A percentile compares a stretch with the other conserved stretches of the same genome.
These are phyloP conservation scores for Pulchroboletus neoregius DNA, from an alignment of 1,284 basidiomycete species.

Conservation along the genomic window DNA sequence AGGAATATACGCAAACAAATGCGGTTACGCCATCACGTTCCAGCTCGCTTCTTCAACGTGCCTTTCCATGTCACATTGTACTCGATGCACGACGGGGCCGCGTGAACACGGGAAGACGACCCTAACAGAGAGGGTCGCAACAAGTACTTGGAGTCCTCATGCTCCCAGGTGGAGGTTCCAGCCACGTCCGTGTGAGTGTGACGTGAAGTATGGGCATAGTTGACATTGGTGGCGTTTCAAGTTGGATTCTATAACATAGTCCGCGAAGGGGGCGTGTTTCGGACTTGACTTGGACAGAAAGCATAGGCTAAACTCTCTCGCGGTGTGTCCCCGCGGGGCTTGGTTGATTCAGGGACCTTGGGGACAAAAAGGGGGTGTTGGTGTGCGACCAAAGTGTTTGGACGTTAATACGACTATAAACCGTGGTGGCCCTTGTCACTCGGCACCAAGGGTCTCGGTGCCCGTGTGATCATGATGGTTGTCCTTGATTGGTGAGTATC, in stretches of 20 bases:
- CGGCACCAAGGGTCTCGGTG: too few relatives aligned
- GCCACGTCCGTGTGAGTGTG: slow-evolving; percentile 10
- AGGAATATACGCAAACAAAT: slow-evolving; percentile 1
- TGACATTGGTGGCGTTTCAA: slow-evolving; percentile 12
- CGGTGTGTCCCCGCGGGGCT: neutral
- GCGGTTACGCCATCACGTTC: slow-evolving; percentile 8
- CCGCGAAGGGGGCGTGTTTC: slow-evolving; percentile 13
- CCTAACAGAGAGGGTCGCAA: neutral
- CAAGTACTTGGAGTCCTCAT: neutral
- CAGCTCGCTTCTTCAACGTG: neutral
- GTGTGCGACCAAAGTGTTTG: neutral
- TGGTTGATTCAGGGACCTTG: neutral
- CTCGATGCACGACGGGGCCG: too few relatives aligned
- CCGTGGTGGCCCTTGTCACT: too few relatives aligned
- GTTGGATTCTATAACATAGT: slow-evolving; percentile 1
- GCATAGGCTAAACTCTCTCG: slow-evolving; percentile 1
- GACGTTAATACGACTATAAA: too few relatives aligned
- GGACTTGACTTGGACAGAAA: neutral
- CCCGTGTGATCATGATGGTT: too few relatives aligned
- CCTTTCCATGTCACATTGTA: neutral
- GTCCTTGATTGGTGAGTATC: too few relatives aligned
- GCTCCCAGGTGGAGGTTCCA: neutral
- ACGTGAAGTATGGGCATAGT: neutral
- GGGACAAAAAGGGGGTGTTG: neutral
- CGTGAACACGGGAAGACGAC: neutral